Evolutionary conservation across 352 stramenopile genomes (phyloP).

Genomic region (Phytophthora pinifolia): DNA sequence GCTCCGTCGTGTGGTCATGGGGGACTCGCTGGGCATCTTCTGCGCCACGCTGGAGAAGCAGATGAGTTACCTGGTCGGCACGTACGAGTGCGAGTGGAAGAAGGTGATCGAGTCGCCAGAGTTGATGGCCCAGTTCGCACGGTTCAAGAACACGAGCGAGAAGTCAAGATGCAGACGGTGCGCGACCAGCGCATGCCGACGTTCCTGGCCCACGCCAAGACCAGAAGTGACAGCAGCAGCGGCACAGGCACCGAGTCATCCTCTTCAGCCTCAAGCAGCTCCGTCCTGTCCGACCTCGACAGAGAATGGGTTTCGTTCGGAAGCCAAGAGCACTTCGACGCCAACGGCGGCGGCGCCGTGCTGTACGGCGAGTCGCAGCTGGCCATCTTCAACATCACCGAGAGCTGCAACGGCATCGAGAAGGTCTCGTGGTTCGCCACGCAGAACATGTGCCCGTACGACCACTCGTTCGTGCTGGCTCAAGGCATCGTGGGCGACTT

Average conservation of each 20-base stretch:
- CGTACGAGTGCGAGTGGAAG: conserved; percentile 94
- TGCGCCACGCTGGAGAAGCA: conserved; percentile 72
- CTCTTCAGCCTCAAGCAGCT: conserved; percentile 41
- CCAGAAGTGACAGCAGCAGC: conserved; percentile 69
- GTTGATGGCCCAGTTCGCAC: conserved; percentile 79
- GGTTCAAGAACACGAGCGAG: conserved; percentile 91
- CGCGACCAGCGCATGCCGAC: conserved; percentile 87
- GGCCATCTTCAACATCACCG: conserved; percentile 88
- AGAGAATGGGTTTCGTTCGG: conserved; percentile 82
- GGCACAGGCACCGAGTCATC: conserved; percentile 28
- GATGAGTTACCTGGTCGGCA: conserved; percentile 90
- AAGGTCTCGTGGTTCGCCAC: conserved; percentile 88
- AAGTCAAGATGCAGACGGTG: conserved; percentile 61
- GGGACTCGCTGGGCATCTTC: conserved; percentile 91
- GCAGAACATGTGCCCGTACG: conserved; percentile 94
- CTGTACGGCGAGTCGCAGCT: conserved; percentile 91
- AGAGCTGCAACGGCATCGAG: conserved; percentile 59
- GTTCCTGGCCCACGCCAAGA: conserved; percentile 43
- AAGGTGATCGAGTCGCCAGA: conserved; percentile 89
- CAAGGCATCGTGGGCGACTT: conserved; percentile 90
- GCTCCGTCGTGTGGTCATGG: conserved; percentile 70
- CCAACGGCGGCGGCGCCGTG: conserved; percentile 85
- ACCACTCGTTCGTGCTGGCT: conserved; percentile 92
- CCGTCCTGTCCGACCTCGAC: conserved; percentile 18
- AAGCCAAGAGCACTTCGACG: conserved; percentile 62